Conservation (phyloP, 2,329 filamentous ascomycete species). For the Lachnellula subtilissima region DNA sequence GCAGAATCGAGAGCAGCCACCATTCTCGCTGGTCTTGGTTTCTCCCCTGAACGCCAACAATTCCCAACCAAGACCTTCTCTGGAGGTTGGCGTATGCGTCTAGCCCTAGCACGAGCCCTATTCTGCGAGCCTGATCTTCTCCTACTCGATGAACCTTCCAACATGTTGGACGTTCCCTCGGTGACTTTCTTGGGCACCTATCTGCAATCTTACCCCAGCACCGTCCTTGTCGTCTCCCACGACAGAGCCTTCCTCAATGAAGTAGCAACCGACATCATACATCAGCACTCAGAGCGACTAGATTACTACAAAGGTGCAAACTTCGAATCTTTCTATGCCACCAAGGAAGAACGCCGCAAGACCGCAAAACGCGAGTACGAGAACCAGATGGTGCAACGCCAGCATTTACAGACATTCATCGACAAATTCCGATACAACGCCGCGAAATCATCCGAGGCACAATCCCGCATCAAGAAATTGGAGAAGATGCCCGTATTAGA, state of each 20-base stretch:
- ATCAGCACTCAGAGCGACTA: conserved; percentile 93
- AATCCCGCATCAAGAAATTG: conserved; percentile 97
- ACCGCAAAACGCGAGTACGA: conserved; percentile 96
- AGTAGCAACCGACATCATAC: conserved; percentile 97
- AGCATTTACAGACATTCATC: conserved; percentile 95
- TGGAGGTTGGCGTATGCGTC: conserved; percentile 98
- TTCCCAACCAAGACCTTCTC: conserved; percentile 96
- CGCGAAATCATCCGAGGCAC: conserved; percentile 95
- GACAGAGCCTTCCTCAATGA: conserved; percentile 99
- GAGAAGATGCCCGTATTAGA: conserved; percentile 94
- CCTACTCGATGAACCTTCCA: conserved; percentile 96
- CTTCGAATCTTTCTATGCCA: conserved; percentile 96
- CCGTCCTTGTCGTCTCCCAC: conserved; percentile 94
- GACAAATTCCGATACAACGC: conserved; percentile 99
- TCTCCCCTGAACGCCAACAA: conserved; percentile 88
- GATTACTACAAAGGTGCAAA: conserved; percentile 99
- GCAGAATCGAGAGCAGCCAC: conserved; percentile 92
- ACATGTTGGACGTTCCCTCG: conserved; percentile 99
- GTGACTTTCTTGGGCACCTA: conserved; percentile 98
- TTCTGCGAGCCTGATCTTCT: conserved; percentile 97
- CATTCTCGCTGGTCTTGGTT: conserved; percentile 93
- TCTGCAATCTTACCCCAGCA: conserved; percentile 89
- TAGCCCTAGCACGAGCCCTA: conserved; percentile 87
- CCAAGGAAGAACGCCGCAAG: conserved; percentile 95
- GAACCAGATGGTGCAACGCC: conserved; percentile 91